Conservation (phyloP, 805 yeast genomes). For the Candida sphagnicola region DNA sequence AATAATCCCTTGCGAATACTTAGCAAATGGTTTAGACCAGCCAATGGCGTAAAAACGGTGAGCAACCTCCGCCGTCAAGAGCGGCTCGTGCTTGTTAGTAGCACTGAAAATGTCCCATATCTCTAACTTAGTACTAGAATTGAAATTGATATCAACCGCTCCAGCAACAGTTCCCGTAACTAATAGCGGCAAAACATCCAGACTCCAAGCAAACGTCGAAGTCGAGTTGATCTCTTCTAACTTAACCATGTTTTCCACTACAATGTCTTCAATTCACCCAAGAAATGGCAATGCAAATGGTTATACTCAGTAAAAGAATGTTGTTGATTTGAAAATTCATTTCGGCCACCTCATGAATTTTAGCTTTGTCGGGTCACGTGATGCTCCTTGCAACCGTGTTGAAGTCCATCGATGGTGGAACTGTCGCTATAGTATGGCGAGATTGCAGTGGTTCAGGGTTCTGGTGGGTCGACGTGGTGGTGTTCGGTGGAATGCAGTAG, state of each 20-base stretch:
- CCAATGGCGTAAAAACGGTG: constrained; percentile 68
- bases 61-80: constrained; percentile 33
- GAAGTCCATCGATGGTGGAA: too few relatives aligned
- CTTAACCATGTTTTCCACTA: constrained; percentile 56
- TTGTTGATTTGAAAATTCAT: neutral
- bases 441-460: too few relatives aligned
- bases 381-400: neutral
- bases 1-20: constrained; percentile 50
- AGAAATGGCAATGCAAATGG: neutral
- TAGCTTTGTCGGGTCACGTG: neutral
- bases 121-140: constrained; percentile 73
- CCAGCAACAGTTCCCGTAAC: constrained; percentile 97
- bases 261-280: neutral
- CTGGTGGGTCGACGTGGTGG: too few relatives aligned
- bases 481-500: too few relatives aligned
- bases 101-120: constrained; percentile 64
- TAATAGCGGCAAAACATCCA: constrained; percentile 64
- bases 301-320: neutral
- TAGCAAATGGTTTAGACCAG: constrained; percentile 64
- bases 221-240: constrained; percentile 79
- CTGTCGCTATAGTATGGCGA: too few relatives aligned
- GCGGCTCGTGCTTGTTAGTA: constrained; percentile 26
- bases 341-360: neutral
- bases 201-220: constrained; percentile 96
- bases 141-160: constrained; percentile 84